Percentiles rank a stretch among this genome's conserved stretches.
Evolutionary conservation across 495 filamentous ascomycete species (phyloP).

Genomic region (Neurospora africana): DNA sequence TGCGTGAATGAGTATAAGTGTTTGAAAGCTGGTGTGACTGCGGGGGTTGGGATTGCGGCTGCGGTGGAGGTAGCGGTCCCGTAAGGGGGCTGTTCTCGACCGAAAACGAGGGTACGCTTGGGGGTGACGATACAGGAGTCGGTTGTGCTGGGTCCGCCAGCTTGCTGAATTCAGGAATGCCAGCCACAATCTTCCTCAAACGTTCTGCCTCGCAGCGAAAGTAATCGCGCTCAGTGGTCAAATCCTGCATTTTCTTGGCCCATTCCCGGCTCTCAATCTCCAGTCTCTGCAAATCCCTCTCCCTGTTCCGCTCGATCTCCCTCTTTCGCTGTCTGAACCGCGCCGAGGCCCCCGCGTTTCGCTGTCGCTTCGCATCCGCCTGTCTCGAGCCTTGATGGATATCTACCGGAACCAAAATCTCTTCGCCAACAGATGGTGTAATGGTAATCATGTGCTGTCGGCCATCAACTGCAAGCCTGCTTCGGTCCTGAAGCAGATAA

Average conservation of each 20-base stretch:
- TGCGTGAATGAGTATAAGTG: constrained; percentile 4
- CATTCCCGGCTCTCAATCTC: constrained; percentile 45
- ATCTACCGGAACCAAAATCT: constrained; percentile 55
- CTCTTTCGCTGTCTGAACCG: constrained; percentile 83
- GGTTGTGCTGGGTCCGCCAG: constrained; percentile 37
- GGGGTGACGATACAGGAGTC: constrained; percentile 29
- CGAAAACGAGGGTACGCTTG: constrained; percentile 21
- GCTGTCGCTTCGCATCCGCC: constrained; percentile 82
- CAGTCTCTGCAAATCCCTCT: constrained; percentile 52
- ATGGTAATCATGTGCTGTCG: constrained; percentile 33
- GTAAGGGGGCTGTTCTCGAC: constrained; percentile 22
- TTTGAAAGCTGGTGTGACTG: constrained; percentile 11
- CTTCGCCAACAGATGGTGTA: constrained; percentile 31
- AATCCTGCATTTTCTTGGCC: constrained; percentile 33
- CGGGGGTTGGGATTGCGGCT: constrained; percentile 6
- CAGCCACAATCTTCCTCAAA: constrained; percentile 50
- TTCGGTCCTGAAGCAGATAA: constrained; percentile 2
- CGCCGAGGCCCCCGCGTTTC: constrained; percentile 87
- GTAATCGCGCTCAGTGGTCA: constrained; percentile 38
- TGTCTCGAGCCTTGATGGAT: constrained; percentile 73
- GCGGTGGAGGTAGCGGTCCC: constrained; percentile 9
- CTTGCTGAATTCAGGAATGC: constrained; percentile 41
- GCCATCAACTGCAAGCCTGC: constrained; percentile 25
- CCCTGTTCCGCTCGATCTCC: constrained; percentile 71
- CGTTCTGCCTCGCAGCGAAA: constrained; percentile 51